Conservation (phyloP, 148 eudicot species). For the Diospyros kaki region DNA sequence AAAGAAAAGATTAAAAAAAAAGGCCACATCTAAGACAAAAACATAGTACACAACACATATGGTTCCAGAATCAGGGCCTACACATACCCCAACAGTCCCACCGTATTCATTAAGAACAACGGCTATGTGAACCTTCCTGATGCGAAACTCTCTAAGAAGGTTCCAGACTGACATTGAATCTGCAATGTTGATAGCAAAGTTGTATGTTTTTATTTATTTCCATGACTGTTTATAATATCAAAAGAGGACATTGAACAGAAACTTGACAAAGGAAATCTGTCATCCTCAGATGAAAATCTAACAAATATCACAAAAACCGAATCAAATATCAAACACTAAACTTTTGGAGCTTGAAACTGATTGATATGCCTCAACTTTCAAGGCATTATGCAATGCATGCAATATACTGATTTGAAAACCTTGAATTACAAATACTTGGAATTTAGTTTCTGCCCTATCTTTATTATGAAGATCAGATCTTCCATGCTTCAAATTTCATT, state of each 20-base stretch:
- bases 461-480: too few species aligned
- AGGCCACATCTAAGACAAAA: not conserved
- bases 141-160: conserved; percentile 97
- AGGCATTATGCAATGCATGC: not conserved
- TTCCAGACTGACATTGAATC: conserved; percentile 99
- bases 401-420: not conserved
- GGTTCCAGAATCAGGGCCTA: conserved; percentile 1
- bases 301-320: not conserved
- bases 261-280: not conserved
- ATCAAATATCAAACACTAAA: not conserved
- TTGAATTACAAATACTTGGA: not conserved
- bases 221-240: not conserved
- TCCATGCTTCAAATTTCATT: too few species aligned
- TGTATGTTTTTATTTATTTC: not conserved
- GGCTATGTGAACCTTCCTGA: conserved; percentile 99
- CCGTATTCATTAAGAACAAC: conserved; percentile 98
- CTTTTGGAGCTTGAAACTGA: not conserved
- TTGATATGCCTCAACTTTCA: not conserved
- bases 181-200: conserved; percentile 24
- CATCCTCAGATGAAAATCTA: not conserved
- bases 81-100: conserved; percentile 95
- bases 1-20: not conserved
- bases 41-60: not conserved
- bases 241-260: not conserved
- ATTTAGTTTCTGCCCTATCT: too few species aligned